These are phyloP conservation scores for Fusarium brevicatenulatum DNA, from an alignment of 2,329 filamentous ascomycete genomes.

Conservation along the genomic window DNA sequence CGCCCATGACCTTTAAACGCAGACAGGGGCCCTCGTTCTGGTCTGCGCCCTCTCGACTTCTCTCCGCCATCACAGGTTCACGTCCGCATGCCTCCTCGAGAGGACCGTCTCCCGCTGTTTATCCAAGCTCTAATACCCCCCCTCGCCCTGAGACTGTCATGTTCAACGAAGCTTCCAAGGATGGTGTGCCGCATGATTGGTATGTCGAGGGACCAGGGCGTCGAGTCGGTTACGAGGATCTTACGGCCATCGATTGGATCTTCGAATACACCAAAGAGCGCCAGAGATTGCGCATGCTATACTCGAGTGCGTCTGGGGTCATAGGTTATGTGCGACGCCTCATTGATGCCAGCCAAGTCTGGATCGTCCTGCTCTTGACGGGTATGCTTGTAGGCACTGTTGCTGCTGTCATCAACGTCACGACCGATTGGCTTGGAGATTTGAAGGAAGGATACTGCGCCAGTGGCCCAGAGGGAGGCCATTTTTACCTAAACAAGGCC, in stretches of 20 bases:
- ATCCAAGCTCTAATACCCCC: conserved; percentile 19
- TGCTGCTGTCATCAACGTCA: conserved; percentile 89
- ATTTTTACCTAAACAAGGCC: conserved; percentile 88
- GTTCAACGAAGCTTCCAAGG: conserved; percentile 52
- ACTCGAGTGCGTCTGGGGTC: conserved; percentile 74
- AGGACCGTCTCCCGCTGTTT: conserved; percentile 34
- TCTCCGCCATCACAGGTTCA: conserved; percentile 57
- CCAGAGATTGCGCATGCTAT: conserved; percentile 82
- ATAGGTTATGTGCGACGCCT: conserved; percentile 78
- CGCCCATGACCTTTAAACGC: conserved; percentile 76
- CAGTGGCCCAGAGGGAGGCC: conserved; percentile 77
- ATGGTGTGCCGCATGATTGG: conserved; percentile 75
- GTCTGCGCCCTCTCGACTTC: conserved; percentile 58
- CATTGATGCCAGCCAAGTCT: conserved; percentile 88
- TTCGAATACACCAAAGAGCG: conserved; percentile 98
- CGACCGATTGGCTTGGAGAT: conserved; percentile 92
- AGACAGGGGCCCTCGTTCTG: conserved; percentile 65
- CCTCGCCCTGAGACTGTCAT: conserved; percentile 20
- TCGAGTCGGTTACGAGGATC: conserved; percentile 92
- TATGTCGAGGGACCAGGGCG: conserved; percentile 88
- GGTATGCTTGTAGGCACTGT: conserved; percentile 85
- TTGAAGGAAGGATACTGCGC: conserved; percentile 91
- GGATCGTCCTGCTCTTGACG: conserved; percentile 87
- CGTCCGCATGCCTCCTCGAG: conserved; percentile 26
- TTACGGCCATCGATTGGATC: conserved; percentile 99